A percentile compares a stretch with the other conserved stretches of the same genome.
These are phyloP conservation scores for Nicotiana undulata DNA, from an alignment of 257 asterid genomes.

Conservation along the genomic window DNA sequence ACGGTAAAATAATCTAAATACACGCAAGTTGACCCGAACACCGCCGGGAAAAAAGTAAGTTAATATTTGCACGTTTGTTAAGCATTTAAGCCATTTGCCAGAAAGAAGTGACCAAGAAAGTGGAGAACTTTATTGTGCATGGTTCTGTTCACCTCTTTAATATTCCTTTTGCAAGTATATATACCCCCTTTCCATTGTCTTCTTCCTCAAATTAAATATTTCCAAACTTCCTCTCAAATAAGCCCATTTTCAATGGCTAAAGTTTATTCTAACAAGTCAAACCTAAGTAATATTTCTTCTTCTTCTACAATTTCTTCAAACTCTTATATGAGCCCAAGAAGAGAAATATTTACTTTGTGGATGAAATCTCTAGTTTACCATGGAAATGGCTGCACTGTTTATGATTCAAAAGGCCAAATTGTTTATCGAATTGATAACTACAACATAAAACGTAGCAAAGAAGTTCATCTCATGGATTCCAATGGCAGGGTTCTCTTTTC, in stretches of 20 bases:
- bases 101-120: background rate
- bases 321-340: conserved; percentile 17
- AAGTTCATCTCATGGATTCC: conserved; percentile 53
- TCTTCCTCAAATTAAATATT: background rate
- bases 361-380: conserved; percentile 60
- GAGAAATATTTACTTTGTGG: conserved; percentile 56
- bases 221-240: background rate
- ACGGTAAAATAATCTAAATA: background rate
- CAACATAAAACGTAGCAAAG: conserved; percentile 25
- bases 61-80: background rate
- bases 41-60: background rate
- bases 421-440: conserved; percentile 59
- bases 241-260: conserved; percentile 40
- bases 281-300: background rate
- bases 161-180: background rate
- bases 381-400: conserved; percentile 61
- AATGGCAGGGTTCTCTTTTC: conserved; percentile 47
- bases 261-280: conserved; percentile 32
- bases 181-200: background rate
- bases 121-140: background rate
- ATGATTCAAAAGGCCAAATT: conserved; percentile 33
- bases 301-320: background rate
- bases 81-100: background rate
- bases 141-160: background rate
- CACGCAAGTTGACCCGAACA: background rate